Percentiles rank a stretch among this genome's conserved stretches.
These are phyloP conservation scores for Botryotinia globosa DNA, from an alignment of 2,329 filamentous ascomycete genomes.

Conservation along the genomic window DNA sequence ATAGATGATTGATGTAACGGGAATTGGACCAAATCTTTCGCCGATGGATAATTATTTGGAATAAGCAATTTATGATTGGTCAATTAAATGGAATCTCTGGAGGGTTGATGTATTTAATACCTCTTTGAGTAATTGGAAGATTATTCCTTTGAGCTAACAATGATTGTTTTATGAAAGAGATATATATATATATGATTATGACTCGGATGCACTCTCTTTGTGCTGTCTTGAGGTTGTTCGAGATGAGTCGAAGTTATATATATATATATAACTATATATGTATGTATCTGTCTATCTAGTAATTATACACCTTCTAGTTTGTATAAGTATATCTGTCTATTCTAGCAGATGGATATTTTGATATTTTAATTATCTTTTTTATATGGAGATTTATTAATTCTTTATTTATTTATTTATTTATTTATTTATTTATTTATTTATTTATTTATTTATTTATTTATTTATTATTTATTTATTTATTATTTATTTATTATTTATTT, in stretches of 20 bases:
- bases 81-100: not conserved
- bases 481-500: too few relatives aligned
- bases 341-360: too few relatives aligned
- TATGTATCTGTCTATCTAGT: not conserved
- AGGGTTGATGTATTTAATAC: not conserved
- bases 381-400: too few relatives aligned
- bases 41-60: not conserved
- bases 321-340: not conserved
- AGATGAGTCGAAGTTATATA: not conserved
- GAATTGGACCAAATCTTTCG: not conserved
- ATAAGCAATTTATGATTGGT: not conserved
- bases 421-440: too few relatives aligned
- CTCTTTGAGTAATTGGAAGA: not conserved
- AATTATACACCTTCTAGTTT: too few relatives aligned
- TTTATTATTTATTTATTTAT: too few relatives aligned
- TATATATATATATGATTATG: too few relatives aligned
- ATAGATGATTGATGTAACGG: not conserved
- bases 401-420: too few relatives aligned
- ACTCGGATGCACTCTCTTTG: not conserved
- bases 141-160: not conserved
- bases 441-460: too few relatives aligned
- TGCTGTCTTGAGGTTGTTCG: not conserved
- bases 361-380: too few relatives aligned
- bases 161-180: not conserved
- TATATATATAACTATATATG: too few relatives aligned